Conservation (phyloP, 225 moss, liverwort and hornwort genomes). For the Pleurozium schreberi region DNA sequence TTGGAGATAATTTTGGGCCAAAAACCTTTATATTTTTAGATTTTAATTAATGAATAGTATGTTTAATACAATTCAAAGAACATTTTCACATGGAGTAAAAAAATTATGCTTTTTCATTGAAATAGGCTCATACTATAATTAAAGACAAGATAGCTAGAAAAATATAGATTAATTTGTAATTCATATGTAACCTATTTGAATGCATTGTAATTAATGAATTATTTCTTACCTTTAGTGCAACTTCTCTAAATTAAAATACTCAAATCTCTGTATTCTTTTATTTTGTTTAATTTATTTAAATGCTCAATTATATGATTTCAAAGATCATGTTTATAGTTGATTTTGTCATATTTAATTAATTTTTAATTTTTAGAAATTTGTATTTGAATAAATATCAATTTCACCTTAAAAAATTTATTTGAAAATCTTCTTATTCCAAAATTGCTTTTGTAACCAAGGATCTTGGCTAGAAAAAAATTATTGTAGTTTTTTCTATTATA, state of each 20-base stretch:
- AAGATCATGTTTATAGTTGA: background rate
- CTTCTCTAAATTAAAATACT: background rate
- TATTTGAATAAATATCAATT: background rate
- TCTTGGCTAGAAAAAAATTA: no score
- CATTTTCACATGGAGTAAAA: no score
- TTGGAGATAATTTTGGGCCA: no score
- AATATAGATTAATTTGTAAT: no score
- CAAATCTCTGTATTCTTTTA: fast-evolving
- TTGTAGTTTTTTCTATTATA: background rate
- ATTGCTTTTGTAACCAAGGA: background rate
- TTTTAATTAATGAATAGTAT: no score
- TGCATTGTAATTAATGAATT: background rate
- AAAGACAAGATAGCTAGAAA: background rate
- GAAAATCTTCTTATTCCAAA: background rate
- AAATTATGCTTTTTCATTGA: background rate
- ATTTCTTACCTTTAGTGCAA: background rate
- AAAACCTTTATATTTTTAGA: fast-evolving
- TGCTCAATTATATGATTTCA: no score
- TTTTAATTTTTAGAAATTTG: background rate
- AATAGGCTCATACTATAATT: background rate
- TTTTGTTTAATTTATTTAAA: background rate
- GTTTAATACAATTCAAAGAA: background rate
- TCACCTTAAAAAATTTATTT: background rate
- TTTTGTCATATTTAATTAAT: background rate
- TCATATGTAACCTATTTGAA: background rate